Percentiles rank a stretch among this genome's conserved stretches.
phyloP scores from a whole-genome alignment of 2,329 filamentous ascomycete genomes.

The Exserohilum turcica region DNA sequence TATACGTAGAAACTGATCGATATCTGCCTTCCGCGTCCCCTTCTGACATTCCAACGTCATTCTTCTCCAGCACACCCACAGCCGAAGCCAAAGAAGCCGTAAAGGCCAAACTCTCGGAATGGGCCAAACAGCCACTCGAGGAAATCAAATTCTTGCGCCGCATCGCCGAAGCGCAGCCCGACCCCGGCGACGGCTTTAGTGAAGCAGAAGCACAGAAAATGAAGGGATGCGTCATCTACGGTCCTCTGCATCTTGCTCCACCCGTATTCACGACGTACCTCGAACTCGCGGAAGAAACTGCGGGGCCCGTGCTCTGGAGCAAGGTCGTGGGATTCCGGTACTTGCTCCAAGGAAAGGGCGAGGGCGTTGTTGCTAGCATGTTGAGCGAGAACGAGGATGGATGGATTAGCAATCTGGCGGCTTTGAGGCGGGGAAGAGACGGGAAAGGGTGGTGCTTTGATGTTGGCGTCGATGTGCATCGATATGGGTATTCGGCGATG shows the following conservation, averaged over 20 bases:
- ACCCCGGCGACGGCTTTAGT: conserved; percentile 63
- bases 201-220: conserved; percentile 58
- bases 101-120: conserved; percentile 46
- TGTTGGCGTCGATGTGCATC: conserved; percentile 79
- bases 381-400: conserved; percentile 52
- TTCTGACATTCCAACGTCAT: not conserved
- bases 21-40: conserved; percentile 26
- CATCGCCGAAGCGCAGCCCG: conserved; percentile 67
- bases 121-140: conserved; percentile 71
- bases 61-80: not conserved
- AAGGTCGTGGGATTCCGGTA: conserved; percentile 82
- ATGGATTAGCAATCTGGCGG: conserved; percentile 1
- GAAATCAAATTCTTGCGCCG: conserved; percentile 73
- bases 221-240: conserved; percentile 79
- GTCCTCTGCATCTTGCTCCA: conserved; percentile 73
- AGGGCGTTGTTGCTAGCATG: conserved; percentile 51
- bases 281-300: conserved; percentile 61
- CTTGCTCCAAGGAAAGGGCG: conserved; percentile 67
- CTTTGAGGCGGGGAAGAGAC: conserved; percentile 59
- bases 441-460: conserved; percentile 72
- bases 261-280: conserved; percentile 69
- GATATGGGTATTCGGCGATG: conserved; percentile 69
- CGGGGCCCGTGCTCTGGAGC: conserved; percentile 65
- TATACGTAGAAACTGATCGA: conserved; percentile 84
- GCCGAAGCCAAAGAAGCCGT: not conserved